Conservation (phyloP, 345 rosid species). For the Alliaria petiolata region DNA sequence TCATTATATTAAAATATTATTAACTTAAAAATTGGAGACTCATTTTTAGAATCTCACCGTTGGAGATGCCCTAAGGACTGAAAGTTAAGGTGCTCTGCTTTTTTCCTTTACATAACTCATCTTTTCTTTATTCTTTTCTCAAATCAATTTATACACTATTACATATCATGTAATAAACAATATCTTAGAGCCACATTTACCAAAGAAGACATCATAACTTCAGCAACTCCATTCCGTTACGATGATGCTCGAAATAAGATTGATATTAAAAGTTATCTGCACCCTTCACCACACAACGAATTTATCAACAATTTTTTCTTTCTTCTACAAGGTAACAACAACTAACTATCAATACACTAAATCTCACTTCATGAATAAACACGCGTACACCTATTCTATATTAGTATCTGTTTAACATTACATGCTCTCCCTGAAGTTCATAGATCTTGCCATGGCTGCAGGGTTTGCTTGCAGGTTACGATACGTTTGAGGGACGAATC, state of each 20-base stretch:
- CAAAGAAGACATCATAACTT: not conserved
- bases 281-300: conserved; percentile 1
- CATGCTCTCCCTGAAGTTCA: conserved; percentile 56
- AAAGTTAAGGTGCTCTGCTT: conserved; percentile 12
- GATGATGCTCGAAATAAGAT: not conserved
- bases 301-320: not conserved
- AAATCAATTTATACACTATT: not conserved
- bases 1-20: too few relatives aligned
- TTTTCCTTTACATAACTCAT: conserved; percentile 9
- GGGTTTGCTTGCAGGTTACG: conserved; percentile 59
- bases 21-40: too few relatives aligned
- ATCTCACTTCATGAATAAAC: not conserved
- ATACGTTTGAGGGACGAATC: conserved; percentile 28
- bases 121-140: too few relatives aligned
- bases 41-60: too few relatives aligned
- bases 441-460: conserved; percentile 65
- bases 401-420: not conserved
- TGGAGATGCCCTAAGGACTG: too few relatives aligned
- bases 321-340: conserved; percentile 11
- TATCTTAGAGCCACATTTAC: not conserved
- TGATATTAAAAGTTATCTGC: not conserved
- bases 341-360: not conserved
- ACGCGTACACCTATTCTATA: not conserved
- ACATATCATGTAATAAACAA: not conserved
- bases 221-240: not conserved